Base-by-base conservation (phyloP, 108 stramenopile genomes). In the Licmophora abbreviata region DNA sequence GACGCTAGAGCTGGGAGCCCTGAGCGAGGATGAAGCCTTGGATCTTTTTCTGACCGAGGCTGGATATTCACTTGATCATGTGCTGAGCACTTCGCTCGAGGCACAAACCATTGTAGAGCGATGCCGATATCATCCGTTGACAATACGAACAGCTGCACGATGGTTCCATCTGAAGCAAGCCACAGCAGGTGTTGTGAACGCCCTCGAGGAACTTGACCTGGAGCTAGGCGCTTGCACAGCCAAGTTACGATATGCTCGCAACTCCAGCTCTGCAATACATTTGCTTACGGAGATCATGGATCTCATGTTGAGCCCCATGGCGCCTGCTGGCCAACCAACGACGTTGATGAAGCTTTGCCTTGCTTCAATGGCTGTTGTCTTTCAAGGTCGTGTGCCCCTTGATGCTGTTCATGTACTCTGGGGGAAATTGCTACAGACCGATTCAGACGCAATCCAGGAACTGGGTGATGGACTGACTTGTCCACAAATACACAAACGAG, bases 161-260 rank as follows among this genome's bases (percentile, higher is more conserved):
- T 81, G 75, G 76, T 58, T 67, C 23, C 63, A 53, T 5, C 41
- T 81, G 55, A 81, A 81, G 50, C 58, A 66, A 15, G 73, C 63
- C 5, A 76, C 80, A 23, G 54, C 58, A 29, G 77, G 72, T 29
- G 57, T 71, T n/a, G 17, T 46, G 0, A 71, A 71, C 33, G 75
- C 48, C 17, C 35, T 74, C 37, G 80, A 77, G 36, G 80, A 73
- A 27, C 33, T 79, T 8, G 35, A 38, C 21, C 36, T 59, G 18
- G 71, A 66, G 31, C 34, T 57, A 21, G 15, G 33, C 63, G 48
- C 25, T 23, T 46, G 45, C 6, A 14, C 3, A 14, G 45, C 45
- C 3, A 46, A 46, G 26, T 46, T 46, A 24, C 45, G 45, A 2
- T 40, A 40, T 40, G 2, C 38, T 18, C 15, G 20, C 20, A 15